Evolutionary conservation across 306 rosid genomes (phyloP).

Genomic region (Adenanthera pavonina): DNA sequence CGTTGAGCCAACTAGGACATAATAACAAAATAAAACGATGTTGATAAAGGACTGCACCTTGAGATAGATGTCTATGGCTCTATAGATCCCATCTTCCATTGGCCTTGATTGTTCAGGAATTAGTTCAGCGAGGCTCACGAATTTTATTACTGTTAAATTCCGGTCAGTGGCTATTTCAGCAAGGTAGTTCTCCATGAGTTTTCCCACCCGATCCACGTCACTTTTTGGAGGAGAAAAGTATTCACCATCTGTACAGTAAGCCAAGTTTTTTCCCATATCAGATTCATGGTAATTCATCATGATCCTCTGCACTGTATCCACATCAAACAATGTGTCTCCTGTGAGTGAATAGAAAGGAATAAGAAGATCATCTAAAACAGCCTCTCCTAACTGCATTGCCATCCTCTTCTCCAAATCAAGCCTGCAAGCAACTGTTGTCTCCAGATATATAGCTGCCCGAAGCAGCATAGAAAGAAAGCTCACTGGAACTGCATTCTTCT

Average conservation of each 20-base stretch:
- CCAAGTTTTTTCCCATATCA: constrained; percentile 48
- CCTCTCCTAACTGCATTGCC: constrained; percentile 76
- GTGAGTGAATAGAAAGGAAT: constrained; percentile 84
- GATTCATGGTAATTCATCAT: constrained; percentile 67
- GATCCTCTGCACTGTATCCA: constrained; percentile 82
- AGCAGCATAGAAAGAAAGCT: constrained; percentile 96
- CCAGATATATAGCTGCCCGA: constrained; percentile 74
- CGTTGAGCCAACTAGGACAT: too few relatives aligned
- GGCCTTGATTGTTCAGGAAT: constrained; percentile 86
- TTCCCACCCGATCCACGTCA: constrained; percentile 71
- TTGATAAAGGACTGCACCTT: constrained; percentile 61
- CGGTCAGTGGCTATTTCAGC: constrained; percentile 86
- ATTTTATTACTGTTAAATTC: constrained; percentile 69
- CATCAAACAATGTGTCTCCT: constrained; percentile 86
- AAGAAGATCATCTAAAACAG: constrained; percentile 88
- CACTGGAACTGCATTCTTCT: constrained; percentile 74
- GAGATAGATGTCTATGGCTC: constrained; percentile 88
- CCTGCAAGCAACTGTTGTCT: constrained; percentile 95
- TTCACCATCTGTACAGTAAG: constrained; percentile 51
- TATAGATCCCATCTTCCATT: constrained; percentile 89
- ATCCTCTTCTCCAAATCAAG: constrained; percentile 92
- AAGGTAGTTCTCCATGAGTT: constrained; percentile 82
- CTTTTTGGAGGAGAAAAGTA: constrained; percentile 60
- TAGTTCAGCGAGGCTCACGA: constrained; percentile 73
- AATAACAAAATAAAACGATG: background rate